Percentiles rank a stretch among this genome's conserved stretches.
Conservation (phyloP, 2,329 filamentous ascomycete genomes). For the Drechslerella coelobrocha region DNA sequence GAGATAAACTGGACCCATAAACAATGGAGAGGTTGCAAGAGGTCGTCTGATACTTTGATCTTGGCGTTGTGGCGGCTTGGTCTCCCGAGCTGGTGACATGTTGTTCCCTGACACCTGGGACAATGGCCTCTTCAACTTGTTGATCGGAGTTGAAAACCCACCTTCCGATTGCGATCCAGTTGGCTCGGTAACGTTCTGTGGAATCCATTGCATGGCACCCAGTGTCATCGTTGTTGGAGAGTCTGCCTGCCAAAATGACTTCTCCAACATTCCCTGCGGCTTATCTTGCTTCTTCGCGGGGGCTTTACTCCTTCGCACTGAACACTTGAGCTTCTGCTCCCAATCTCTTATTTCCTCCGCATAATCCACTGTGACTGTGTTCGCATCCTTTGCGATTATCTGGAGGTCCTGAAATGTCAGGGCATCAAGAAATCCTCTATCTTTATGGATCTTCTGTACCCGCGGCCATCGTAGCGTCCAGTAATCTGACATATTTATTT, state of each 20-base stretch:
- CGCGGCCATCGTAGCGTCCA: conserved; percentile 79
- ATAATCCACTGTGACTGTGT: conserved; percentile 63
- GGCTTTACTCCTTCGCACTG: conserved; percentile 3
- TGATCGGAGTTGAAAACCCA: conserved; percentile 1
- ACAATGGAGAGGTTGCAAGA: conserved; percentile 22
- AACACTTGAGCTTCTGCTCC: conserved; percentile 63
- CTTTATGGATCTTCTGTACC: conserved; percentile 77
- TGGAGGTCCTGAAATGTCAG: conserved; percentile 75
- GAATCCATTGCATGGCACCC: conserved; percentile 11
- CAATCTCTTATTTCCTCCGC: conserved; percentile 69
- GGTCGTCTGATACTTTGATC: conserved; percentile 8
- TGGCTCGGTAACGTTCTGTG: neutral
- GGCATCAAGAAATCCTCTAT: conserved; percentile 73
- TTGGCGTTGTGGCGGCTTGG: conserved; percentile 5
- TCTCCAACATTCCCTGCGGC: conserved; percentile 29
- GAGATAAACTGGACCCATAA: conserved; percentile 39
- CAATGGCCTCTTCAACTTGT: conserved; percentile 28
- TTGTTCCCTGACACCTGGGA: conserved; percentile 34
- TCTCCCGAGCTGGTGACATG: conserved; percentile 2
- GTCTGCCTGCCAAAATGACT: conserved; percentile 40
- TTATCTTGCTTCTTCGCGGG: neutral
- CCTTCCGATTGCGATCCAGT: conserved; percentile 5
- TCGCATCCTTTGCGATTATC: conserved; percentile 67
- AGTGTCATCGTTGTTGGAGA: conserved; percentile 29
- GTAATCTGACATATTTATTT: conserved; percentile 71